Base-by-base conservation (phyloP, 2,329 filamentous ascomycete genomes). In the Chaetomium sp. region DNA sequence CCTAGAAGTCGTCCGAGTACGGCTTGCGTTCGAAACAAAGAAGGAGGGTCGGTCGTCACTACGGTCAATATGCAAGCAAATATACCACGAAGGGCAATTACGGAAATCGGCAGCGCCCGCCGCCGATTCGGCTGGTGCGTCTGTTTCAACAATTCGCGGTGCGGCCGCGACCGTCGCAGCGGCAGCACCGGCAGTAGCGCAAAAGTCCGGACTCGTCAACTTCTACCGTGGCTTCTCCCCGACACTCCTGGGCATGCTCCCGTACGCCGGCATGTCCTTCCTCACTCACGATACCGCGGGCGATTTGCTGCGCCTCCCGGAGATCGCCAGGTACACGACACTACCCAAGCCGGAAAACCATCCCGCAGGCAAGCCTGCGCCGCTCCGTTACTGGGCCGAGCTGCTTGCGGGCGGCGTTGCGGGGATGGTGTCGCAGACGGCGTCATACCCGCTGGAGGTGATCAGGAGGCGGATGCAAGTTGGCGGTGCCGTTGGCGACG, bases 191-290 rank as follows among this genome's bases (percentile, higher is more conserved):
- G 78, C 80, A 10, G 79, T 84, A 0, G 81, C 85, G 0, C 89
- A 91, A 0, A 82, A 81, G 29, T 84, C 83, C 12, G 94, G 94
- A 4, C 75, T 98, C 0, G 78, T 87, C 63, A 99, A 99, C 77
- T 99, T 99, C 76, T 99, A 97, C 78, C 88, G 95, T 57, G 95
- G 95, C 57, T 99, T 99, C 76, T 87, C 88, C 0, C 91, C 94
- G 0, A 98, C 95, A 0, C 78, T 99, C 5, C 82, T 96, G 66
- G 95, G 95, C 71, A 99, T 99, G 94, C 81, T 99, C 0, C 95
- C 95, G 0, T 99, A 99, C 74, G 95, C 95, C 1, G 95, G 95
- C 72, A 89, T 96, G 73, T 97, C 93, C 1, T 99, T 99, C 79
- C 84, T 99, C 49, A 96, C 92, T 0, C 95, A 99, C 79, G 95